Evolutionary conservation across 2,329 filamentous ascomycete genomes (phyloP).

Genomic region (Xylariaceae sp.): DNA sequence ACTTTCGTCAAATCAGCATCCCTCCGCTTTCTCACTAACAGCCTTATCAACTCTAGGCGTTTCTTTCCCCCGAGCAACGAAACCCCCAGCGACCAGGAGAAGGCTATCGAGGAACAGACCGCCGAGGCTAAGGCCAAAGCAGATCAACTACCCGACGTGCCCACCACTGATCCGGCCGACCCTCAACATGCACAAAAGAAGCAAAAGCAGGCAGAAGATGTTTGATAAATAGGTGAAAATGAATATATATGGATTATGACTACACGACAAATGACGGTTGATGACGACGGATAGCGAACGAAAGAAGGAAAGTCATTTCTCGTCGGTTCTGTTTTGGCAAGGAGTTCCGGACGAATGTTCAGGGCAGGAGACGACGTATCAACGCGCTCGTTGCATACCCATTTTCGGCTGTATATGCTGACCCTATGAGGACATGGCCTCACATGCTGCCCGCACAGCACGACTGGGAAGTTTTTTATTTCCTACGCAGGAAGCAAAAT

Average conservation of each 20-base stretch:
- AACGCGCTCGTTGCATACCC: too few species aligned
- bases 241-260: neutral
- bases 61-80: constrained; percentile 21
- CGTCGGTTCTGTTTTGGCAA: too few species aligned
- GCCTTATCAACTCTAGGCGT: constrained; percentile 11
- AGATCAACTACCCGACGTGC: constrained; percentile 31
- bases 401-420: too few species aligned
- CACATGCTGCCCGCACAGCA: too few species aligned
- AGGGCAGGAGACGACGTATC: too few species aligned
- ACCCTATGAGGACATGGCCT: too few species aligned
- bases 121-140: constrained; percentile 22
- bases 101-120: constrained; percentile 13
- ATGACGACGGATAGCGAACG: too few species aligned
- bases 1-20: too few species aligned
- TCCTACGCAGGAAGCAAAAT: too few species aligned
- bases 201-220: constrained; percentile 22
- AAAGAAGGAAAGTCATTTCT: too few species aligned
- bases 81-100: constrained; percentile 7
- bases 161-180: constrained; percentile 29
- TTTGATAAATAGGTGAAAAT: constrained; percentile 1
- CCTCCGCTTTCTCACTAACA: neutral
- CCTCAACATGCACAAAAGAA: constrained; percentile 29
- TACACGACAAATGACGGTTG: neutral
- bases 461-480: too few species aligned
- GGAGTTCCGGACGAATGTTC: too few species aligned